Evolutionary conservation across 345 rosid species (phyloP), one percentile per base, ranked within the genome.

Genomic region (Brassica juncea): DNA sequence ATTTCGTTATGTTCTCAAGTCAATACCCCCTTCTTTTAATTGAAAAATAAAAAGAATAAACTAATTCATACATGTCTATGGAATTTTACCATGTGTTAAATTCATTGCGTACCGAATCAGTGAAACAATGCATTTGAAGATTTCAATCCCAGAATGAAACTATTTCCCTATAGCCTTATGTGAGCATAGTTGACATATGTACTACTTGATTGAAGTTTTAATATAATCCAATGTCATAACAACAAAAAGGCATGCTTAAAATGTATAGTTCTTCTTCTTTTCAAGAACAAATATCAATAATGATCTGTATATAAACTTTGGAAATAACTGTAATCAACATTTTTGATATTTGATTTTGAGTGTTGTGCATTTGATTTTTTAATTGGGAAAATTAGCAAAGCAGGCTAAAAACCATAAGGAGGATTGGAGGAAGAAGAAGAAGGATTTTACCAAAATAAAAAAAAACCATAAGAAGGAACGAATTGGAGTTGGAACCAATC

Each of bases 401-500:
- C 60, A 49, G 57, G 57, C 57, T 49, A 14, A 14, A 49, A 6
- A 47, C 19, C 57, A 49, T 49, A 7, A 49, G 15, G n/a, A 52
- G 57, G 8, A 9, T 70, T 62, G 64, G 25, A 57, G 10, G 21
- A 19, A 19, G 21, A 19, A 19, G 21, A 19, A 19, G 21, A 19
- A 19, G 21, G 21, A 19, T 19, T 19, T 19, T 19, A 19, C 21
- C 21, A 19, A 19, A 19, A 19, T n/a, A 19, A 19, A 19, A 19
- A 19, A 19, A 49, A 6, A 47, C 8, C 57, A 49, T 49, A 7
- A 49, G 15, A 52, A 52, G 57, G 21, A 52, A 52, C 57, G 16
- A 52, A 9, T 70, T 62, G 64, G 25, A 57, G 10, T 49, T 2
- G 54, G 57, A 72, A 27, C 82, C 77, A 79, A 79, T 73, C 55